These are phyloP conservation scores for Aspergillus intermedius DNA, from an alignment of 2,329 filamentous ascomycete genomes.

Conservation along the genomic window DNA sequence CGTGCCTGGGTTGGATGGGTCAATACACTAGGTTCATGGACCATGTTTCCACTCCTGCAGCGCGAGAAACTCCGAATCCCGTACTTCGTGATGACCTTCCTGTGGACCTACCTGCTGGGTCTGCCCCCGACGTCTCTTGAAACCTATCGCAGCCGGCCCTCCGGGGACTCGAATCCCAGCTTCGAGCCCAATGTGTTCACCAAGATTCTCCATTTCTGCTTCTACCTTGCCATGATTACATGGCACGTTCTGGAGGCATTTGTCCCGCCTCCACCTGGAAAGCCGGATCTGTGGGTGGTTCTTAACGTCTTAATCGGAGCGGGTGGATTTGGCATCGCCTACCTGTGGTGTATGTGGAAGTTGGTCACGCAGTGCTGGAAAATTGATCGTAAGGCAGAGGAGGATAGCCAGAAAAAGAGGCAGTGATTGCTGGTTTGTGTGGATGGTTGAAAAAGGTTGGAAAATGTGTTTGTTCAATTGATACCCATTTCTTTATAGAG, in stretches of 20 bases:
- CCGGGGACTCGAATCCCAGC: constrained; percentile 30
- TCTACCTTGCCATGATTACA: constrained; percentile 68
- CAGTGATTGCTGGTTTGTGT: constrained; percentile 17
- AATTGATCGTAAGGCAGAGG: constrained; percentile 19
- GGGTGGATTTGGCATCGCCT: constrained; percentile 77
- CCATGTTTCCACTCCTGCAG: constrained; percentile 83
- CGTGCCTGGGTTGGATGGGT: constrained; percentile 94
- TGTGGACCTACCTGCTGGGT: constrained; percentile 89
- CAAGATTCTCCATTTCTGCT: constrained; percentile 66
- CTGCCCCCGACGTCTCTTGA: constrained; percentile 70
- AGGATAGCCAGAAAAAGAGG: constrained; percentile 28
- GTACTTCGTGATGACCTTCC: constrained; percentile 72
- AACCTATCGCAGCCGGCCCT: constrained; percentile 54
- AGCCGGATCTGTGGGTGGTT: constrained; percentile 93
- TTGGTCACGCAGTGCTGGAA: constrained; percentile 31
- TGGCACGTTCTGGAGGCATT: constrained; percentile 77
- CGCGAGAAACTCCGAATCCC: constrained; percentile 78
- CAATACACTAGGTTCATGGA: constrained; percentile 84
- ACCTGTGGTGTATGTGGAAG: constrained; percentile 81
- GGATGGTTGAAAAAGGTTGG: neutral
- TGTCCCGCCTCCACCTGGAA: constrained; percentile 60
- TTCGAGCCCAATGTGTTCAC: constrained; percentile 49
- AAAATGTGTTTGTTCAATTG: constrained; percentile 10
- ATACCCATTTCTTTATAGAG: constrained; percentile 21
- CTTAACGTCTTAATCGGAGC: constrained; percentile 82